Percentiles rank a stretch among this genome's conserved stretches.
Evolutionary conservation across 306 rosid species (phyloP).

Genomic region (Castanea sativa): DNA sequence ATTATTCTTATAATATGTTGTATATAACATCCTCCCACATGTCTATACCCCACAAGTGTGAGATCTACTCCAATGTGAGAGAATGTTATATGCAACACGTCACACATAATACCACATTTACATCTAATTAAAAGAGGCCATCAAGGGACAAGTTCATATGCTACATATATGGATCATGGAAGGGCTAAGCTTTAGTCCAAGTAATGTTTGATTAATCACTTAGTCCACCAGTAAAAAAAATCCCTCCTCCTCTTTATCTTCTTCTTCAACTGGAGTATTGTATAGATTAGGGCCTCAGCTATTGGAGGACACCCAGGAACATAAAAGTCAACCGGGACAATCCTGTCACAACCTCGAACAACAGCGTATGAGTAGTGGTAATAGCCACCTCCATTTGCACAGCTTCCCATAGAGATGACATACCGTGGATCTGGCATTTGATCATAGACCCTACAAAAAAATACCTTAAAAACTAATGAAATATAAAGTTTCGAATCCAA

Average conservation of each 20-base stretch:
- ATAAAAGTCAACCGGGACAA: constrained; percentile 92
- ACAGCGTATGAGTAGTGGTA: constrained; percentile 96
- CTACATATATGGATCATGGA: no score
- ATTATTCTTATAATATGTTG: no score
- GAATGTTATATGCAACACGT: no score
- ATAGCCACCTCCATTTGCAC: constrained; percentile 99
- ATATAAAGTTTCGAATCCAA: no score
- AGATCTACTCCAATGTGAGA: no score
- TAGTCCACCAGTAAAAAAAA: constrained; percentile 94
- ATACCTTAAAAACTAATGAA: no score
- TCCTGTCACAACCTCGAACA: constrained; percentile 93
- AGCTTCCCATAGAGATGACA: constrained; percentile 99
- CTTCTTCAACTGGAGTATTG: constrained; percentile 96
- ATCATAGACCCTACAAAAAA: constrained; percentile 85
- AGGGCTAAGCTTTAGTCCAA: no score
- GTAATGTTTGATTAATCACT: constrained; percentile 34
- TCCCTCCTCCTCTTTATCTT: constrained; percentile 96
- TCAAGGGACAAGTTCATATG: no score
- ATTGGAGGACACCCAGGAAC: constrained; percentile 99
- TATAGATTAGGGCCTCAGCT: constrained; percentile 89
- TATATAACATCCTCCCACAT: no score
- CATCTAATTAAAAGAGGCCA: no score
- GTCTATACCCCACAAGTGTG: no score
- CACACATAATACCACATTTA: no score
- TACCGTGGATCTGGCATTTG: constrained; percentile 99